phyloP scores from a whole-genome alignment of 2,329 filamentous ascomycete species.

The Cylindrodendrum hubeiense region DNA sequence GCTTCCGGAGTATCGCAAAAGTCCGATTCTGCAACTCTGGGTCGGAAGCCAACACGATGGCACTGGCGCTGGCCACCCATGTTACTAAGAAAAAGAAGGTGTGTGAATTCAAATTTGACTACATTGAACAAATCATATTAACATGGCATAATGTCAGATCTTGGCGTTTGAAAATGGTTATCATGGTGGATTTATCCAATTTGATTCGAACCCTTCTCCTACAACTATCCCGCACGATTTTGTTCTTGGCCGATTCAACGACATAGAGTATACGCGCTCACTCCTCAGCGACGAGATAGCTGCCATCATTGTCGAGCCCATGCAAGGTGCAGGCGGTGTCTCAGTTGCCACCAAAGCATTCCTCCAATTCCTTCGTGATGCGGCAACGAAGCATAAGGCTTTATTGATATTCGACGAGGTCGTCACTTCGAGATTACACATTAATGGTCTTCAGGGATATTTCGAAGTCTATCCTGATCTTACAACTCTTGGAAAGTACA shows the following conservation, averaged over 20 bases:
- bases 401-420: conserved; percentile 76
- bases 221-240: conserved; percentile 53
- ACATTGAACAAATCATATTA: background rate
- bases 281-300: conserved; percentile 60
- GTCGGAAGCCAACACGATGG: conserved; percentile 70
- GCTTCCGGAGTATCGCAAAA: conserved; percentile 62
- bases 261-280: conserved; percentile 54
- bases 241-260: conserved; percentile 69
- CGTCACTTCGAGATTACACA: conserved; percentile 68
- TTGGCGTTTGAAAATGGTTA: conserved; percentile 58
- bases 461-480: conserved; percentile 64
- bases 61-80: conserved; percentile 59
- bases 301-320: conserved; percentile 71
- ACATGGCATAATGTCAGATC: background rate
- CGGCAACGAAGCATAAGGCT: conserved; percentile 49
- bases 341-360: conserved; percentile 62
- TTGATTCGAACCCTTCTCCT: conserved; percentile 35
- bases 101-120: background rate
- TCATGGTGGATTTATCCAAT: conserved; percentile 50
- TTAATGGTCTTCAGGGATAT: conserved; percentile 57
- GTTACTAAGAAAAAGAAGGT: conserved; percentile 47
- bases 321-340: conserved; percentile 71
- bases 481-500: conserved; percentile 70
- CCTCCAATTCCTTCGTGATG: conserved; percentile 58
- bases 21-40: conserved; percentile 71